A percentile compares a stretch with the other conserved stretches of the same genome.
Conservation (phyloP, 177 flowering plant species). For the Tripterygium wilfordii region DNA sequence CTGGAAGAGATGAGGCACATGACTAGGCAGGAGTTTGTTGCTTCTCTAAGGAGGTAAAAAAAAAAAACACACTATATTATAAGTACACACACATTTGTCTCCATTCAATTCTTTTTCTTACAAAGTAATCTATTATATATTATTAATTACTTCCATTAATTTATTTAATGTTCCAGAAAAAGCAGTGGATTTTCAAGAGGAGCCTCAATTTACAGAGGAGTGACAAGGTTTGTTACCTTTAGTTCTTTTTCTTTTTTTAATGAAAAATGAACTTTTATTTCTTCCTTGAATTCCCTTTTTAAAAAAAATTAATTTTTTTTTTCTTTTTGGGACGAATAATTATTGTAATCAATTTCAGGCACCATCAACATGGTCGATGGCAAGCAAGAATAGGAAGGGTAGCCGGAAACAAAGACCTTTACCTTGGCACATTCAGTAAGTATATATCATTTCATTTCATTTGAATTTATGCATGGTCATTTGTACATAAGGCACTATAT, state of each 20-base stretch:
- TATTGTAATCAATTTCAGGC: no score
- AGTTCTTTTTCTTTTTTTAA: not conserved
- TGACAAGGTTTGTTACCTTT: constrained; percentile 45
- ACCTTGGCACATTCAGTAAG: constrained; percentile 83
- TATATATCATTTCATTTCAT: no score
- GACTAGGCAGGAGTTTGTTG: constrained; percentile 82
- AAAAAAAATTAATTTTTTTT: no score
- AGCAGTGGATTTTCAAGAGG: constrained; percentile 85
- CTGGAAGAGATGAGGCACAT: constrained; percentile 72
- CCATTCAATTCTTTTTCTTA: constrained; percentile 1
- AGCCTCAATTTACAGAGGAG: constrained; percentile 81
- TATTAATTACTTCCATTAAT: no score
- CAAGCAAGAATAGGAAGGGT: constrained; percentile 85
- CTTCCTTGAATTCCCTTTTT: no score
- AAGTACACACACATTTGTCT: not conserved
- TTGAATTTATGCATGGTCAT: no score
- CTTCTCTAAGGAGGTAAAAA: constrained; percentile 84
- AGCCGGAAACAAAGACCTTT: constrained; percentile 85
- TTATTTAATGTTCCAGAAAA: constrained; percentile 32
- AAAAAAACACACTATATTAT: no score
- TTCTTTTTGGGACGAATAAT: no score
- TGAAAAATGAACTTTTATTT: no score
- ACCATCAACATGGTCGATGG: constrained; percentile 88
- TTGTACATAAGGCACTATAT: no score
- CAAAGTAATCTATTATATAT: no score